Conservation (phyloP, 2,329 filamentous ascomycete species). For the Myriosclerotinia curreyana region DNA sequence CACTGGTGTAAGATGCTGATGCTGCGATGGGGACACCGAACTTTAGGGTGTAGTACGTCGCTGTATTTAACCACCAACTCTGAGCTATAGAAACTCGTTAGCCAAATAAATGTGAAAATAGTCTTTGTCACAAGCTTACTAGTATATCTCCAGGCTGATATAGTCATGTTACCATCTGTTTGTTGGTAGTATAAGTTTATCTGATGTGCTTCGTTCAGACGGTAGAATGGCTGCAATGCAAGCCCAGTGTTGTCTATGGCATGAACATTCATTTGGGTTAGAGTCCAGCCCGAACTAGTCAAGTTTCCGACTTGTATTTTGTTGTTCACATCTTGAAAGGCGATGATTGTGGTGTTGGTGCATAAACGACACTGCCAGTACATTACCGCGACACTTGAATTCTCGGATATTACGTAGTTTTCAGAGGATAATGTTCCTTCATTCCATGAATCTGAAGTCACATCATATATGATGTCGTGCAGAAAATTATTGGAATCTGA, state of each 20-base stretch:
- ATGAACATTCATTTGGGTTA: slow-evolving; percentile 21
- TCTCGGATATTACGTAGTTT: too few species aligned
- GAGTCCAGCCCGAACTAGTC: too few species aligned
- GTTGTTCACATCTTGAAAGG: too few species aligned
- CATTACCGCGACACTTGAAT: too few species aligned
- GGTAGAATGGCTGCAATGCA: slow-evolving; percentile 24
- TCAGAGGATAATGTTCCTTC: too few species aligned
- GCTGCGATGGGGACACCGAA: neutral
- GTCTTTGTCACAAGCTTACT: neutral
- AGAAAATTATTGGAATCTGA: too few species aligned
- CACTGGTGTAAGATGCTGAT: slow-evolving; percentile 10
- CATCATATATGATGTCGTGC: too few species aligned
- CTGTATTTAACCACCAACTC: neutral
- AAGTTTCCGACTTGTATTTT: too few species aligned
- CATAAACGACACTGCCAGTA: too few species aligned
- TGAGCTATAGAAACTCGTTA: neutral
- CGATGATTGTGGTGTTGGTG: too few species aligned
- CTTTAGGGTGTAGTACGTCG: neutral
- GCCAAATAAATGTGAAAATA: neutral
- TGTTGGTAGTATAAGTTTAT: slow-evolving; percentile 26
- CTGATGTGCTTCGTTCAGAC: slow-evolving; percentile 19
- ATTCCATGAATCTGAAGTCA: too few species aligned
- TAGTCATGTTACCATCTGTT: slow-evolving; percentile 16
- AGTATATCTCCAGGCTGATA: slow-evolving; percentile 16
- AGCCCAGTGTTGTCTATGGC: slow-evolving; percentile 23